Evolutionary conservation across 768 basidiomycete species (phyloP).

Genomic region (Naematelia encephala): DNA sequence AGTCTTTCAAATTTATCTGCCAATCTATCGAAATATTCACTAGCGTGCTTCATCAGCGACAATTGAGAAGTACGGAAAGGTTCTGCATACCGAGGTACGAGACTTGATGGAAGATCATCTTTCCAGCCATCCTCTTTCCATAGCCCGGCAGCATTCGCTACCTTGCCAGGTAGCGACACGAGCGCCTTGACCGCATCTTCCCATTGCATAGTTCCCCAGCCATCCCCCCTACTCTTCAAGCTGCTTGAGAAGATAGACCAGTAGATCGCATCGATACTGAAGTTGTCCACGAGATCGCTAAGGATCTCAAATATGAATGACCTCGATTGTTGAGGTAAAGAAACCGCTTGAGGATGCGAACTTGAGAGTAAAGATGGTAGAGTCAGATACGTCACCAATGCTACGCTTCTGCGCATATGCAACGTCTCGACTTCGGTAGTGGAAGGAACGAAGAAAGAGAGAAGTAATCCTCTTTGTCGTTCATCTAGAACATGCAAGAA

Average conservation of each 20-base stretch:
- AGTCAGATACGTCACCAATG: slow-evolving; percentile 59
- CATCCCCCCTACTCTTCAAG: slow-evolving; percentile 36
- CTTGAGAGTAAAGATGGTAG: slow-evolving; percentile 59
- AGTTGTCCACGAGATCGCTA: slow-evolving; percentile 59
- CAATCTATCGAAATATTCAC: slow-evolving; percentile 26
- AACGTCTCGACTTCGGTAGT: slow-evolving; percentile 2
- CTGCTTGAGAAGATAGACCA: slow-evolving; percentile 53
- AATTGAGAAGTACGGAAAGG: not conserved
- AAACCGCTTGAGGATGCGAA: slow-evolving; percentile 15
- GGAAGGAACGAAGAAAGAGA: slow-evolving; percentile 61
- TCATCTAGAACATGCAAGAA: slow-evolving; percentile 65
- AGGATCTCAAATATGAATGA: slow-evolving; percentile 59
- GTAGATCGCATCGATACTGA: slow-evolving; percentile 69
- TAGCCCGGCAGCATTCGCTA: slow-evolving; percentile 66
- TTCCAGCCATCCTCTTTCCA: slow-evolving; percentile 43
- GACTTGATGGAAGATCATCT: slow-evolving; percentile 52
- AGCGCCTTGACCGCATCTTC: slow-evolving; percentile 69
- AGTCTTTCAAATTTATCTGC: slow-evolving; percentile 28
- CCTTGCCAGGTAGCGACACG: slow-evolving; percentile 68
- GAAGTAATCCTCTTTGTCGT: slow-evolving; percentile 54
- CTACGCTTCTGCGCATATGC: slow-evolving; percentile 11
- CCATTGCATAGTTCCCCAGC: slow-evolving; percentile 56
- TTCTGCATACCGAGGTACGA: slow-evolving; percentile 54
- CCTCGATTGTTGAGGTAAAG: slow-evolving; percentile 12
- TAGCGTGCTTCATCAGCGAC: slow-evolving; percentile 19